Evolutionary conservation across 2,329 filamentous ascomycete species (phyloP).

Genomic region (Aspergillus latus): DNA sequence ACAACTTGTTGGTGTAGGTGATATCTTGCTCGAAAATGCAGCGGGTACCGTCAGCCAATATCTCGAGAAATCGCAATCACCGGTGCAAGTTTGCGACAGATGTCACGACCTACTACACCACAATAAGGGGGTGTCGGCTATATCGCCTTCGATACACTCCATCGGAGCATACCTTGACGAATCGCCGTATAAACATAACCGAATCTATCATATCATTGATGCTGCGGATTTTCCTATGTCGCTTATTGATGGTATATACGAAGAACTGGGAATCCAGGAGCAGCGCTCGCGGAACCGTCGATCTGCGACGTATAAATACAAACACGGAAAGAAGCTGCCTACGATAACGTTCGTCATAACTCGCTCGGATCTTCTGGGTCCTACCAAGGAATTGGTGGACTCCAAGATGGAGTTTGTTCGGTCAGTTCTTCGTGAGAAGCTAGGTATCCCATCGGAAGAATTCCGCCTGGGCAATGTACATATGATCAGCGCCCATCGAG

Average conservation of each 20-base stretch:
- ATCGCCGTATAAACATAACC: constrained; percentile 85
- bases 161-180: constrained; percentile 82
- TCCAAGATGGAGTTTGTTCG: constrained; percentile 80
- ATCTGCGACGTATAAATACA: constrained; percentile 65
- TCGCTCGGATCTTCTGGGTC: constrained; percentile 79
- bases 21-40: constrained; percentile 24
- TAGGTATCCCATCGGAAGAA: constrained; percentile 66
- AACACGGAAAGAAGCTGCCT: constrained; percentile 67
- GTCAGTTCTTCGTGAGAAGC: constrained; percentile 71
- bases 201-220: constrained; percentile 93
- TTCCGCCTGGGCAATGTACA: constrained; percentile 81
- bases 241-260: constrained; percentile 72
- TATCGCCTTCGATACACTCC: constrained; percentile 76
- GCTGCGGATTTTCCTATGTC: constrained; percentile 97
- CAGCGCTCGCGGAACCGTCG: constrained; percentile 79
- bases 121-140: constrained; percentile 67
- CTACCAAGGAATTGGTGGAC: constrained; percentile 80
- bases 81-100: constrained; percentile 67
- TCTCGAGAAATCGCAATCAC: constrained; percentile 21
- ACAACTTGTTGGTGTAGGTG: constrained; percentile 16
- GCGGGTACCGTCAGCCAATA: constrained; percentile 22
- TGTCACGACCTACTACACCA: constrained; percentile 83
- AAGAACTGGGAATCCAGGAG: constrained; percentile 68
- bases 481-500: constrained; percentile 80
- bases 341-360: constrained; percentile 92